These are phyloP conservation scores for Pseudozyma sp. DNA, from an alignment of 1,284 basidiomycete genomes.

Conservation along the genomic window DNA sequence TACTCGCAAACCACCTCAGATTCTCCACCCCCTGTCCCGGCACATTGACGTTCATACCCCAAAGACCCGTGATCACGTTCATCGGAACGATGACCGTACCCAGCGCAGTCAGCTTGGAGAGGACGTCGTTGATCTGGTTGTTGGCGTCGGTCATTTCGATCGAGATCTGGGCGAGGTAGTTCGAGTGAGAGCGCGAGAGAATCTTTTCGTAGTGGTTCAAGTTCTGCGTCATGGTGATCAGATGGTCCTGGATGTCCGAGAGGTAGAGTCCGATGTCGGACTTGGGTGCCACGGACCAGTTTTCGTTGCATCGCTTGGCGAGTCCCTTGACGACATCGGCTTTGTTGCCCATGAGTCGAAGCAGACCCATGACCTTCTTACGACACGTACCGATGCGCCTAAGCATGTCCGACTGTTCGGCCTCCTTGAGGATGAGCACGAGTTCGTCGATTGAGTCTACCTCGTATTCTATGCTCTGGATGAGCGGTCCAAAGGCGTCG, in stretches of 20 bases:
- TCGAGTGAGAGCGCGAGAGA: slow-evolving; percentile 97
- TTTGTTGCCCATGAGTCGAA: slow-evolving; percentile 97
- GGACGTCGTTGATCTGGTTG: slow-evolving; percentile 97
- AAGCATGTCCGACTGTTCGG: slow-evolving; percentile 83
- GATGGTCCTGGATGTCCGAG: slow-evolving; percentile 88
- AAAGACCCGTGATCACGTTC: slow-evolving; percentile 69
- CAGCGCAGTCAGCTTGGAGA: slow-evolving; percentile 96
- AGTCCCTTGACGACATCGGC: slow-evolving; percentile 99
- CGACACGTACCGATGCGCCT: slow-evolving; percentile 93
- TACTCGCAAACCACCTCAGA: slow-evolving; percentile 65
- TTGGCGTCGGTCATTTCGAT: slow-evolving; percentile 85
- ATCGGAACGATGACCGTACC: slow-evolving; percentile 90
- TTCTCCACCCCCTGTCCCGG: slow-evolving; percentile 64
- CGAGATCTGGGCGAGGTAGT: slow-evolving; percentile 73
- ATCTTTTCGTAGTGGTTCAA: slow-evolving; percentile 77
- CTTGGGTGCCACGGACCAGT: slow-evolving; percentile 97
- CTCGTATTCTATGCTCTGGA: slow-evolving; percentile 98
- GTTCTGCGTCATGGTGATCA: slow-evolving; percentile 99
- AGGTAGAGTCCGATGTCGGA: slow-evolving; percentile 96
- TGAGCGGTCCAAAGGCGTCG: slow-evolving; percentile 97
- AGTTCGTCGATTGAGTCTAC: slow-evolving; percentile 99
- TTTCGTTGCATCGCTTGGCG: slow-evolving; percentile 96
- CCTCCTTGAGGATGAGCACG: slow-evolving; percentile 91
- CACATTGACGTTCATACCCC: slow-evolving; percentile 69
- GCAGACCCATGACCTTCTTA: slow-evolving; percentile 98